Percentiles rank a stretch among this genome's conserved stretches.
phyloP scores from a whole-genome alignment of 192 early-diverging fungal species.

The Obelidium mucronatum region DNA sequence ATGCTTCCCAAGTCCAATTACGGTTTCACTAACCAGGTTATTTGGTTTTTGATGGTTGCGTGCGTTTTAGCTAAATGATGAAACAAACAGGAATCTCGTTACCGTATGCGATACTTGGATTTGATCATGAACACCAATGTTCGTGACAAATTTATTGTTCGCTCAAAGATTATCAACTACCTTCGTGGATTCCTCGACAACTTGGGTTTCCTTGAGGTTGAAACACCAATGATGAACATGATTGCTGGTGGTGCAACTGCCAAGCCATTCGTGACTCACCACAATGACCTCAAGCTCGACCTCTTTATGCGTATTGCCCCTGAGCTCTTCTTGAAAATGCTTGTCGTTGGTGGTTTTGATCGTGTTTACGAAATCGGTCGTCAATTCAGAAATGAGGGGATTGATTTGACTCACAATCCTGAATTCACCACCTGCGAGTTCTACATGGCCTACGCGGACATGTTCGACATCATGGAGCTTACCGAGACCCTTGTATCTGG shows the following conservation, averaged over 20 bases:
- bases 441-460: slow-evolving; percentile 99
- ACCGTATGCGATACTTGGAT: slow-evolving; percentile 97
- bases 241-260: slow-evolving; percentile 95
- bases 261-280: slow-evolving; percentile 98
- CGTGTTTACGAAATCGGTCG: slow-evolving; percentile 99
- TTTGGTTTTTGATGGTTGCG: not conserved
- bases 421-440: slow-evolving; percentile 99
- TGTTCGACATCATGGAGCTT: slow-evolving; percentile 95
- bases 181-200: slow-evolving; percentile 94
- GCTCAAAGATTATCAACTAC: slow-evolving; percentile 96
- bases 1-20: slow-evolving; percentile 95
- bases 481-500: slow-evolving; percentile 88
- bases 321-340: slow-evolving; percentile 97
- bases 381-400: slow-evolving; percentile 99
- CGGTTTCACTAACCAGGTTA: slow-evolving; percentile 92
- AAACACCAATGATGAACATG: slow-evolving; percentile 99
- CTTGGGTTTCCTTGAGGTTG: slow-evolving; percentile 96
- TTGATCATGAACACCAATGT: slow-evolving; percentile 98
- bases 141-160: slow-evolving; percentile 91
- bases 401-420: slow-evolving; percentile 99
- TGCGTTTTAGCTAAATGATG: not conserved
- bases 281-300: slow-evolving; percentile 99
- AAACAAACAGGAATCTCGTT: slow-evolving; percentile 74
- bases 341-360: slow-evolving; percentile 97
- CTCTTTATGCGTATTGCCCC: slow-evolving; percentile 99